These are phyloP conservation scores for Thraustochytrium sp. DNA, from an alignment of 352 stramenopile species.

Conservation along the genomic window DNA sequence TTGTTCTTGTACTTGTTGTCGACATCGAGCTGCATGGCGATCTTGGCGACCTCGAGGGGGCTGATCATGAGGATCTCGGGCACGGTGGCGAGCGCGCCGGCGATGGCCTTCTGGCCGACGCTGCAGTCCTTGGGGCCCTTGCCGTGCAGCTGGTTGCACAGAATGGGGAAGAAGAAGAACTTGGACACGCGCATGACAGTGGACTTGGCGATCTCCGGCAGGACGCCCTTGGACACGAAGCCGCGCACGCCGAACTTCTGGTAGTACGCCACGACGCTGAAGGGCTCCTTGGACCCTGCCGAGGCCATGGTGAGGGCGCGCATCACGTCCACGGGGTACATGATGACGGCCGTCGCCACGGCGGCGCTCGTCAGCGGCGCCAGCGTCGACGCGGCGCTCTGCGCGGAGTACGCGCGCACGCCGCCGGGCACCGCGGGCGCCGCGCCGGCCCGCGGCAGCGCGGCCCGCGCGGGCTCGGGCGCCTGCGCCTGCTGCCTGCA, in stretches of 20 bases:
- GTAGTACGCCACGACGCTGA: slow-evolving; percentile 43
- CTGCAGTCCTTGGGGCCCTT: slow-evolving; percentile 40
- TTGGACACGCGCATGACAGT: slow-evolving; percentile 51
- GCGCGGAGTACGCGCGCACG: background rate
- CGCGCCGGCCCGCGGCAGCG: background rate
- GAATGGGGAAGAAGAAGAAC: slow-evolving; percentile 52
- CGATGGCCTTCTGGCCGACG: slow-evolving; percentile 42
- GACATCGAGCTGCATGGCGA: slow-evolving; percentile 50
- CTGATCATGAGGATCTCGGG: slow-evolving; percentile 52
- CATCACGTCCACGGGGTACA: slow-evolving; percentile 52
- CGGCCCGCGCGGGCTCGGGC: background rate
- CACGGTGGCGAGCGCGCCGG: slow-evolving; percentile 47
- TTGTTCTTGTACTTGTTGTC: slow-evolving; percentile 49
- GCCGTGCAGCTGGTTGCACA: slow-evolving; percentile 45
- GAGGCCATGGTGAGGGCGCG: slow-evolving; percentile 51
- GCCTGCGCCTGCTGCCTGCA: background rate
- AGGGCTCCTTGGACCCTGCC: slow-evolving; percentile 38
- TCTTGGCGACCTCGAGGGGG: slow-evolving; percentile 51
- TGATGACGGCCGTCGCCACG: slow-evolving; percentile 47
- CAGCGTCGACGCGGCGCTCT: slow-evolving; percentile 9
- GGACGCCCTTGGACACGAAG: slow-evolving; percentile 51
- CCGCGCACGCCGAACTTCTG: slow-evolving; percentile 45
- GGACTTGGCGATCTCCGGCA: slow-evolving; percentile 50
- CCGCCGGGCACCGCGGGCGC: background rate
- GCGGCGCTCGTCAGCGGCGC: slow-evolving; percentile 34